Percentiles rank a stretch among this genome's conserved stretches.
phyloP scores from a whole-genome alignment of 2,329 filamentous ascomycete species.

The Cercospora sp. region DNA sequence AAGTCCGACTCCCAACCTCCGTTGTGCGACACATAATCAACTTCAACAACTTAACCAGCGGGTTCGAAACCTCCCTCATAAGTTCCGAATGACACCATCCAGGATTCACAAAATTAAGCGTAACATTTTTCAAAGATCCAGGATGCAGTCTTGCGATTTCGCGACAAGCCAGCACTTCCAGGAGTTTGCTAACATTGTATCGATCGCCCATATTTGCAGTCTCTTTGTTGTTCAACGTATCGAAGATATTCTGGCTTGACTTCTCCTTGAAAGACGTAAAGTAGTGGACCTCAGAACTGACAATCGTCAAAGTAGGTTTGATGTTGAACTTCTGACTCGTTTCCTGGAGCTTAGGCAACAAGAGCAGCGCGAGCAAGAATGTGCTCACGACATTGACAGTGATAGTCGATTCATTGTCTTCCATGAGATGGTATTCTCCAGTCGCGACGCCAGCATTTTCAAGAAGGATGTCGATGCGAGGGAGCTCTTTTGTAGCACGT shows the following conservation, averaged over 20 bases:
- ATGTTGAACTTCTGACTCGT: constrained; percentile 40
- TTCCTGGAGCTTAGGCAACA: constrained; percentile 55
- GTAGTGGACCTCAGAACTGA: constrained; percentile 49
- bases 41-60: constrained; percentile 22
- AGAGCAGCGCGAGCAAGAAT: constrained; percentile 51
- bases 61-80: constrained; percentile 33
- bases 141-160: constrained; percentile 36
- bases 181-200: constrained; percentile 51
- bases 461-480: constrained; percentile 41
- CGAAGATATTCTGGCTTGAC: constrained; percentile 41
- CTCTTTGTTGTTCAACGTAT: constrained; percentile 41
- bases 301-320: constrained; percentile 43
- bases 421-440: constrained; percentile 36
- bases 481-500: constrained; percentile 32
- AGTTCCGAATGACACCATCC: constrained; percentile 56
- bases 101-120: constrained; percentile 56
- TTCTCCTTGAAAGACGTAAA: constrained; percentile 40
- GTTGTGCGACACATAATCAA: constrained; percentile 39
- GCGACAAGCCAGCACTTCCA: constrained; percentile 51
- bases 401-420: constrained; percentile 52
- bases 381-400: constrained; percentile 58
- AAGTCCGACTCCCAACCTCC: constrained; percentile 45
- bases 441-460: constrained; percentile 48
- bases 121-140: constrained; percentile 39
- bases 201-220: constrained; percentile 44